Conservation (phyloP, 768 basidiomycete species). For the Hypholoma sublateritium region DNA sequence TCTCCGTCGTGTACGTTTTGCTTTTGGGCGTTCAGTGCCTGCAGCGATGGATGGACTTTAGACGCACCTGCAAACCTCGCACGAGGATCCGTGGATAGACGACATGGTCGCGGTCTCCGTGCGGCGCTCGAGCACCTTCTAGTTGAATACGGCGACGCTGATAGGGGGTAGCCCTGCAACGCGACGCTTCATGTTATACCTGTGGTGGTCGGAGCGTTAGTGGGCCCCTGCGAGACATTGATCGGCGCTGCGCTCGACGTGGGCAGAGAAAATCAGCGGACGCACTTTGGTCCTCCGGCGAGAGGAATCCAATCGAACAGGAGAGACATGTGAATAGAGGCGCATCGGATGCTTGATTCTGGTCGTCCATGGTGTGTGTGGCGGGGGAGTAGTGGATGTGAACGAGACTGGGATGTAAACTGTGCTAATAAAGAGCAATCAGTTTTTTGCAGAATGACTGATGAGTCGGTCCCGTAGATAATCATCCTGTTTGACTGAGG, state of each 20-base stretch:
- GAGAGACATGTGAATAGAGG: constrained; percentile 84
- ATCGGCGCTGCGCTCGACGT: background rate
- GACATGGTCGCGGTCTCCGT: constrained; percentile 72
- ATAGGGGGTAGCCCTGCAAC: constrained; percentile 90
- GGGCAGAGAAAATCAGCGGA: constrained; percentile 12
- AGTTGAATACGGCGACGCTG: constrained; percentile 72
- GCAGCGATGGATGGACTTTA: background rate
- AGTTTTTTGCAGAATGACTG: constrained; percentile 8
- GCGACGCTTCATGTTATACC: constrained; percentile 97
- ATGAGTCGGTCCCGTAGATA: constrained; percentile 12
- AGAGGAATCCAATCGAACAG: constrained; percentile 84
- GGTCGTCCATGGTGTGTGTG: constrained; percentile 28
- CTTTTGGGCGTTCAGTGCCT: constrained; percentile 36
- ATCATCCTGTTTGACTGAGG: constrained; percentile 12
- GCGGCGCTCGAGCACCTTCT: constrained; percentile 81
- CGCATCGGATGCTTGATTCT: constrained; percentile 20
- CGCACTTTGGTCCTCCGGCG: constrained; percentile 82
- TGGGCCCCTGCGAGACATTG: constrained; percentile 58
- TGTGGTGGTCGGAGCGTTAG: constrained; percentile 92
- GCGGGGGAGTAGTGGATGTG: background rate
- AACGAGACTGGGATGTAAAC: background rate
- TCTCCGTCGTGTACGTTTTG: constrained; percentile 87
- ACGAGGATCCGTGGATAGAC: constrained; percentile 58
- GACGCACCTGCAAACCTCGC: constrained; percentile 83
- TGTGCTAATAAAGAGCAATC: background rate